Evolutionary conservation across 805 yeast genomes (phyloP).

Genomic region (Candida odintsovae): DNA sequence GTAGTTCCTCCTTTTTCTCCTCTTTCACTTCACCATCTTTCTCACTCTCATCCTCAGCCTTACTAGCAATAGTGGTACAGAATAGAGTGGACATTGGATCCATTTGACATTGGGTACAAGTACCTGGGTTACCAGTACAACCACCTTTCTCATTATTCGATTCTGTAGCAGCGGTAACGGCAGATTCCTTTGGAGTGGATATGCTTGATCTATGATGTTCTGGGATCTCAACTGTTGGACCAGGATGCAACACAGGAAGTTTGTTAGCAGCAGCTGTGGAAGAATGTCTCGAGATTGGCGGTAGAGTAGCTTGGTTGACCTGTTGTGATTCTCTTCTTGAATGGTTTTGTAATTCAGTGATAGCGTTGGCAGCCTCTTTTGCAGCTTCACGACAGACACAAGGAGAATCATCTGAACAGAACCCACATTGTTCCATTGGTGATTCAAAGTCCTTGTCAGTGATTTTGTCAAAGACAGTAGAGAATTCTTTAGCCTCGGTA

Average conservation of each 20-base stretch:
- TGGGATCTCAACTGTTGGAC: conserved; percentile 49
- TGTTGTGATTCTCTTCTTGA: conserved; percentile 16
- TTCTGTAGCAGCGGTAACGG: conserved; percentile 2
- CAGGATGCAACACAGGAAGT: conserved; percentile 59
- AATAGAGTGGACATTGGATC: conserved; percentile 88
- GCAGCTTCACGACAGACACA: conserved; percentile 86
- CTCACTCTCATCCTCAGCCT: conserved; percentile 20
- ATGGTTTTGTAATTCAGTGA: conserved; percentile 22
- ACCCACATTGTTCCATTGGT: conserved; percentile 78
- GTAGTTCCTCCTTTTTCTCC: conserved; percentile 5
- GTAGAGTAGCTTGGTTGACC: conserved; percentile 26
- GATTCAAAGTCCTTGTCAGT: conserved; percentile 37
- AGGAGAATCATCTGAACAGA: conserved; percentile 87
- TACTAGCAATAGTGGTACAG: conserved; percentile 76
- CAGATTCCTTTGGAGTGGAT: conserved; percentile 14
- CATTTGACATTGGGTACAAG: conserved; percentile 73
- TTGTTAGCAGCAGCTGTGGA: conserved; percentile 29
- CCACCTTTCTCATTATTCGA: conserved; percentile 24
- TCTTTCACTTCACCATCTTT: background rate
- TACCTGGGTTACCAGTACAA: conserved; percentile 86
- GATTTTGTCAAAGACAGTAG: conserved; percentile 16
- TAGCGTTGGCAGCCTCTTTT: conserved; percentile 33
- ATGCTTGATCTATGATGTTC: conserved; percentile 27
- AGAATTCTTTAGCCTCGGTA: conserved; percentile 13
- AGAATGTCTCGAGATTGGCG: conserved; percentile 32